Base-by-base conservation (phyloP, 805 yeast species). In the Dipodascopsis uninucleata region DNA sequence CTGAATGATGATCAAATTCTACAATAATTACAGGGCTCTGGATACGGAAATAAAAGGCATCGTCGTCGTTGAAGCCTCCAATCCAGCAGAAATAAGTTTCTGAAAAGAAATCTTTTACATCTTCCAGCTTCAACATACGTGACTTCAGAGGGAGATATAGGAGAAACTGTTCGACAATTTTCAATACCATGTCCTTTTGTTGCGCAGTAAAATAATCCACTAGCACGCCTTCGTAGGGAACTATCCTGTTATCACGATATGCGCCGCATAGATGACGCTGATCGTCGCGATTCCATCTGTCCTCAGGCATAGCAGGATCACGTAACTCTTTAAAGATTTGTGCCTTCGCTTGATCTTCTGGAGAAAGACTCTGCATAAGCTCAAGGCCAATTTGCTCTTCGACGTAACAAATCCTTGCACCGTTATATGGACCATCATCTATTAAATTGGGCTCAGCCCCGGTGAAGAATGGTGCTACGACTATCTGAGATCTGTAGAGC, bases 241-340 rank as follows among this genome's bases (percentile, higher is more conserved):
- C 35, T 5, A 38, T 20, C 3, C 35, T 28, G 24, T 38, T 38
- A 20, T 38, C 41, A 7, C 41, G 34, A 20, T 38, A 38, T 5
- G 41, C 41, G 17, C 41, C 41, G 14, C 41, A 38, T 3, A 38
- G 21, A 21, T 38, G 41, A 2, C 41, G 41, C 26, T 38, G 41
- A 16, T 38, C 41, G 14, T 38, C 41, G 5, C 28, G 18, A 29
- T 38, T 38, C 41, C 41, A 38, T 7, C 41, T 28, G 5, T 36
- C 41, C 8, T 28, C 29, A 10, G 28, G 35, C 41, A 38, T 38
- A 4, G 34, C 35, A 9, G 41, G 35, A 18, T 38, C 41, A 2
- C 23, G 17, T 36, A 38, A 31, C 5, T 2, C 23, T 29, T 38
- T 29, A 17, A 16, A 38, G 24, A 38, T 12, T 29, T 38, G 41